Percentiles rank a stretch among this genome's conserved stretches.
Evolutionary conservation across 176 grass and related monocot genomes (phyloP).

Genomic region (Otatea glauca): DNA sequence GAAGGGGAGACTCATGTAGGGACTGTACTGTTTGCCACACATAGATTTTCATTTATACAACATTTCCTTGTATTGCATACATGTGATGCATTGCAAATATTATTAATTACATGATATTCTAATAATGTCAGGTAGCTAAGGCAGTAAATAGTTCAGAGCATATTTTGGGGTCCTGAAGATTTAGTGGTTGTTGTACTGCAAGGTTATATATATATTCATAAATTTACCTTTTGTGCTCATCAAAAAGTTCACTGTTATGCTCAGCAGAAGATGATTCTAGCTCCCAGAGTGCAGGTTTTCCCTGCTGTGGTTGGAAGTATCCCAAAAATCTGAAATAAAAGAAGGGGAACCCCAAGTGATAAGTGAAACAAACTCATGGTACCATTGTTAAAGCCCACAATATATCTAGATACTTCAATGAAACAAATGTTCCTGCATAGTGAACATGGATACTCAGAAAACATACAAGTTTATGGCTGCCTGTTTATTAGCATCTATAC

Average conservation of each 20-base stretch:
- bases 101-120: background rate
- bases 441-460: constrained; percentile 29
- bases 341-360: background rate
- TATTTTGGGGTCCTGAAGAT: background rate
- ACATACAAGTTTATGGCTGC: constrained; percentile 96
- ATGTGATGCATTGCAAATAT: background rate
- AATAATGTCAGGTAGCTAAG: constrained; percentile 1
- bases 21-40: background rate
- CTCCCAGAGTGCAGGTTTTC: constrained; percentile 83
- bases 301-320: constrained; percentile 77
- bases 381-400: background rate
- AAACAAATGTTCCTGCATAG: constrained; percentile 20
- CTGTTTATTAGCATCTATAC: constrained; percentile 91
- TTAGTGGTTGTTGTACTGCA: background rate
- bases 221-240: constrained; percentile 51
- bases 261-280: constrained; percentile 69
- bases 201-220: background rate
- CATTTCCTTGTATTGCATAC: constrained; percentile 3
- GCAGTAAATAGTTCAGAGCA: background rate
- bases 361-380: background rate
- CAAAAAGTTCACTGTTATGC: constrained; percentile 48
- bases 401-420: background rate
- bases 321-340: constrained; percentile 77
- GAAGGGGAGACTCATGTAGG: background rate
- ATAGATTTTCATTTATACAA: constrained; percentile 6